Base-by-base conservation (phyloP, 2,329 filamentous ascomycete genomes). In the Thielaviopsis musarum region DNA sequence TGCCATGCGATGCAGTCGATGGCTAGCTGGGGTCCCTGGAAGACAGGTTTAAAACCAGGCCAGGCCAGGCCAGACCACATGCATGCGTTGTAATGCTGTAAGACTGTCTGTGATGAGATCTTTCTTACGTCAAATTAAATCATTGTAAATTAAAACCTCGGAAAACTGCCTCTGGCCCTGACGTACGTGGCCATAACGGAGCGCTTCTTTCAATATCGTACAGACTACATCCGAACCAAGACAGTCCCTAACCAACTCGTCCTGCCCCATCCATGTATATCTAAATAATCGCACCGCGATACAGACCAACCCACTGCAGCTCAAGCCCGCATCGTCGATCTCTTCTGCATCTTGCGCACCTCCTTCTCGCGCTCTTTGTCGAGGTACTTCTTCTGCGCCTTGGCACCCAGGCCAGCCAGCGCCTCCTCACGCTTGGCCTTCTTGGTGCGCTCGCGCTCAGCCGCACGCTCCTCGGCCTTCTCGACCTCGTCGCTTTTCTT, bases 401-500 rank as follows among this genome's bases (percentile, higher is more conserved):
- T 89, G 59, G 88, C 87, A 66, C 85, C 85, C 67, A 91, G 78
- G 13, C 79, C 78, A 67, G 84, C 86, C 64, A 93, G 78, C 69
- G 91, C 83, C 65, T 84, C 83, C 67, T 96, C 91, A 58, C 91
- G 82, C 79, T 97, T 94, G 67, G 87, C 83, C 75, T 96, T 95
- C 73, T 85, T 91, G 70, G 85, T 75, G 72, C 81, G 82, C 69
- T 89, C 85, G 63, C 85, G 78, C 73, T 89, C 84, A 21, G 77
- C 66, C 54, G 83, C 79, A 24, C 88, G 78, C 75, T 91, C 85
- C 74, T 91, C 87, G 68, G 82, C 85, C 76, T 89, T 89, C 67
- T 83, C 79, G 62, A 88, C 88, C 64, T 96, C 89, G 58, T 85
- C 82, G 0, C 80, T 75, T 73, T 87, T 90, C 70, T 86, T 83